These are phyloP conservation scores for Carex arenaria DNA, from an alignment of 202 grass and related monocot genomes.

Conservation along the genomic window DNA sequence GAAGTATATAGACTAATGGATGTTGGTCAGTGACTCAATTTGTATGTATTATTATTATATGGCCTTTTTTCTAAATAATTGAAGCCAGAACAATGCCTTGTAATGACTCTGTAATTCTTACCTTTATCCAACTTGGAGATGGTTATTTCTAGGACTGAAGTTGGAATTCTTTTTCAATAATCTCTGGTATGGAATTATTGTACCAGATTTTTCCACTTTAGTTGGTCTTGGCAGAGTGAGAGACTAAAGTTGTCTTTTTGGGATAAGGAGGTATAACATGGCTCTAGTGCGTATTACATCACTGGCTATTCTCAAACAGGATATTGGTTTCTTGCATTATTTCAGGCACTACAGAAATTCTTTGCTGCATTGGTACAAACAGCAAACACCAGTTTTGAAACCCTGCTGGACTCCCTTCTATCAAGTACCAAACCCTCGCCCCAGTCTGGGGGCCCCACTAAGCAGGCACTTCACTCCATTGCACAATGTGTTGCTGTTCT, in stretches of 20 bases:
- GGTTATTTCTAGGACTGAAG: neutral
- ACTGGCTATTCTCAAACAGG: neutral
- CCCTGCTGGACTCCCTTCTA: conserved; percentile 88
- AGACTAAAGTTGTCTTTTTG: neutral
- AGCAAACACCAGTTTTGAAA: conserved; percentile 87
- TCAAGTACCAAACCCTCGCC: conserved; percentile 78
- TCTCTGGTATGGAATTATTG: neutral
- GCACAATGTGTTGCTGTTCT: conserved; percentile 98
- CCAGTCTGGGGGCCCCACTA: conserved; percentile 74
- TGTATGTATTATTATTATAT: neutral
- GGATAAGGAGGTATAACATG: neutral
- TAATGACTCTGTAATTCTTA: neutral
- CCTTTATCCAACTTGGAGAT: neutral
- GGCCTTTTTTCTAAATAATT: conserved; percentile 10
- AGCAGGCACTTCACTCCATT: conserved; percentile 93
- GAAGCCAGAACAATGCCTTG: conserved; percentile 22
- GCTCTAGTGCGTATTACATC: neutral
- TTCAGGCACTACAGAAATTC: conserved; percentile 85
- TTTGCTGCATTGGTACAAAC: conserved; percentile 89
- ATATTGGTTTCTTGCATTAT: neutral
- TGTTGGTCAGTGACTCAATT: neutral
- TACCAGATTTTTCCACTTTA: neutral
- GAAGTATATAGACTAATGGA: neutral
- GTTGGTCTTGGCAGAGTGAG: neutral
- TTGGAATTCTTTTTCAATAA: neutral